These are phyloP conservation scores for Rhododendron kiyosumense DNA, from an alignment of 148 eudicot genomes.

Conservation along the genomic window DNA sequence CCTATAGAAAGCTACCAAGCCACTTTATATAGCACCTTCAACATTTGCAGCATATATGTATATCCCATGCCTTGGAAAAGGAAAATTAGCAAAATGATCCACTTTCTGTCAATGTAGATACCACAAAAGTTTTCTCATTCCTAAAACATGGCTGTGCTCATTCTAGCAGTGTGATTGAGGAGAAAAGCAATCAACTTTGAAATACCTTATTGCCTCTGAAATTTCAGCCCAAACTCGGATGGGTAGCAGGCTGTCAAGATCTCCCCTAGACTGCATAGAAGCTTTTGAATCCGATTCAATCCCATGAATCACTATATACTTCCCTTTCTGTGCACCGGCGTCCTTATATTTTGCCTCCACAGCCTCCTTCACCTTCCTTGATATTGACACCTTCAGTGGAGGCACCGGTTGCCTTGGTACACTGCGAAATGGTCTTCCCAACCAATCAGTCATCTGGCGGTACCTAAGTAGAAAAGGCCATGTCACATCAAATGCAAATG, in stretches of 20 bases:
- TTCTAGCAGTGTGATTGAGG: not conserved
- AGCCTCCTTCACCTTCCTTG: conserved; percentile 66
- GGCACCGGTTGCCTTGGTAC: conserved; percentile 57
- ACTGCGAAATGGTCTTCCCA: conserved; percentile 57
- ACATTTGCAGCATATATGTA: not conserved
- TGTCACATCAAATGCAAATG: not conserved
- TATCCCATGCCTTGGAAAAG: not conserved
- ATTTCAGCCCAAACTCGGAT: conserved; percentile 69
- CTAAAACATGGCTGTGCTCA: not conserved
- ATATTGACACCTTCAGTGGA: conserved; percentile 69
- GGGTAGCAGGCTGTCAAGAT: conserved; percentile 83
- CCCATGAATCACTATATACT: conserved; percentile 86
- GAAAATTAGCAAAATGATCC: not conserved
- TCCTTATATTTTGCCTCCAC: conserved; percentile 66
- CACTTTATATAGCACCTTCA: not conserved
- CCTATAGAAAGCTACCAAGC: not conserved
- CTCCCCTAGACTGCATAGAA: conserved; percentile 87
- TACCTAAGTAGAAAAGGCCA: conserved; percentile 41
- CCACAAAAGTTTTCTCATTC: not conserved
- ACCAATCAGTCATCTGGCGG: conserved; percentile 78
- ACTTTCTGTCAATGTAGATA: not conserved
- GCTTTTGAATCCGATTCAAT: conserved; percentile 80
- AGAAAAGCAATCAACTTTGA: not conserved
- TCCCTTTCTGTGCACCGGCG: conserved; percentile 75
- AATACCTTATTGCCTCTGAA: conserved; percentile 52